Conservation (phyloP, 1,284 basidiomycete genomes). For the Tilletiaria anomala region DNA sequence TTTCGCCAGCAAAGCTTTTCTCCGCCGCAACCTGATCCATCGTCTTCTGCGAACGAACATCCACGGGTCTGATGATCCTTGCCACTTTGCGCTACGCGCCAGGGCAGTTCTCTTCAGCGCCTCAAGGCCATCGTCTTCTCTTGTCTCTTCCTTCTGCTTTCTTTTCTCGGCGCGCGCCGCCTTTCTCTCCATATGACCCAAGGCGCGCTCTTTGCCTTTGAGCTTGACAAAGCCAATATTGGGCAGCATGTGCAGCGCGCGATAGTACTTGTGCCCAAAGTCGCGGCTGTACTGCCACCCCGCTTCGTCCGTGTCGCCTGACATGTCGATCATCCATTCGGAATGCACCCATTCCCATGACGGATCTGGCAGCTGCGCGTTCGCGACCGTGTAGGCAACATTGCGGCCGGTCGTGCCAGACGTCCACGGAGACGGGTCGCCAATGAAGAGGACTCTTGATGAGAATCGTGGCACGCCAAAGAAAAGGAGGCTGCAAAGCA, state of each 20-base stretch:
- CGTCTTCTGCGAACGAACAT: conserved; percentile 33
- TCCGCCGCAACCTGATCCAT: conserved; percentile 31
- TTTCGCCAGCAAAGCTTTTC: conserved; percentile 2
- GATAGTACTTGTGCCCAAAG: conserved; percentile 19
- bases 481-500: conserved; percentile 20
- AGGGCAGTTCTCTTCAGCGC: conserved; percentile 27
- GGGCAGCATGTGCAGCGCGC: background rate
- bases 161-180: conserved; percentile 10
- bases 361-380: conserved; percentile 35
- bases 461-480: conserved; percentile 37
- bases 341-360: conserved; percentile 38
- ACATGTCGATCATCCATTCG: conserved; percentile 38
- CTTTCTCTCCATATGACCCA: too few relatives aligned
- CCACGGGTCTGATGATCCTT: conserved; percentile 16
- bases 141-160: conserved; percentile 12
- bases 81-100: conserved; percentile 24
- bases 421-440: conserved; percentile 35
- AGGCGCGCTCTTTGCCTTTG: background rate
- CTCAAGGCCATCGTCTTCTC: conserved; percentile 33
- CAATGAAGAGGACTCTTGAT: conserved; percentile 26
- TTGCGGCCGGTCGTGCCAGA: conserved; percentile 14
- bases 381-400: conserved; percentile 31
- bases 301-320: conserved; percentile 35
- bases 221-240: background rate
- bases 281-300: conserved; percentile 37